Base-by-base conservation (phyloP, 306 rosid genomes). In the Quercus cerris region DNA sequence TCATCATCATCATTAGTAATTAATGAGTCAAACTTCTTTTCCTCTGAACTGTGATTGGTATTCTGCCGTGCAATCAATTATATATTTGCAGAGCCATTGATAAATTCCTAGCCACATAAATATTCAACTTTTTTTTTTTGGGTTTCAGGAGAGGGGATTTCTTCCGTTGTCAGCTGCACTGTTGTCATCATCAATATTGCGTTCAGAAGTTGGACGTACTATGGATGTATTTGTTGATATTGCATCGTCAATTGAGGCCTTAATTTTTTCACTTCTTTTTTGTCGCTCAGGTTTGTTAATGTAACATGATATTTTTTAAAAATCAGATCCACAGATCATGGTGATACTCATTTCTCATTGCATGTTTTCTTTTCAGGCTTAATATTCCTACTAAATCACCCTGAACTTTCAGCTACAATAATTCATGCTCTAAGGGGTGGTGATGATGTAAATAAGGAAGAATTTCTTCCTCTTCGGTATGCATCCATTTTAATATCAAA, bases 141-240 rank as follows among this genome's bases (percentile, higher is more conserved):
- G 83, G 77, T 73, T 49, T 82, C 95, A 95, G 99, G 99, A 95
- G 85, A 85, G 96, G 83, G 99, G 98, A 35, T 93, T 95, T 90
- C 94, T 95, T 55, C 91, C 99, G 73, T 88, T 95, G 77, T 91
- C 98, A 79, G 91, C 97, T 81, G 99, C 99, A 49, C 75, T 95
- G 81, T 76, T 95, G 84, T 90, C 99, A 61, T 91, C 97, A 61
- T 81, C 98, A 72, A 55, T 77, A 20, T 82, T 89, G 85, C 95
- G 88, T 28, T 73, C 75, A 57, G 97, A 90, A 86, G 88, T 77
- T 66, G 97, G 93, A 70, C 84, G 74, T 77, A 78, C 59, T 73
- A 86, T 86, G 91, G 97, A 91, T 33, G 78, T 87, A 77, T 88
- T 87, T 86, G 76, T 88, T 89, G 97, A 95, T 87, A 86, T 93